Evolutionary conservation across 805 yeast species (phyloP).

Genomic region (Zygosaccharomyces bisporus): DNA sequence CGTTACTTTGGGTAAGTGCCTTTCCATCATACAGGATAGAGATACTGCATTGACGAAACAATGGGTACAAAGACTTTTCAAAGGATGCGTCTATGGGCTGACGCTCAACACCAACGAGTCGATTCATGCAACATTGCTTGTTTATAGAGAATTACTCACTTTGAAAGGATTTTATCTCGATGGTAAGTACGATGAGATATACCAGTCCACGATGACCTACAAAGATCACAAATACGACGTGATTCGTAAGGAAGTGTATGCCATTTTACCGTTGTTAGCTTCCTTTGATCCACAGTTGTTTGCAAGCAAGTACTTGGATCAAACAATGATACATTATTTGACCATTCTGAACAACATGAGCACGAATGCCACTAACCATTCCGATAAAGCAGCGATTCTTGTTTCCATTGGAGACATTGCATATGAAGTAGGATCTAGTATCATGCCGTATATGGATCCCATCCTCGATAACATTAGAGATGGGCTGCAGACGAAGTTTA

Average conservation of each 20-base stretch:
- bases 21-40: conserved; percentile 73
- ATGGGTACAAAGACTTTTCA: conserved; percentile 71
- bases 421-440: conserved; percentile 66
- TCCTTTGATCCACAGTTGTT: conserved; percentile 70
- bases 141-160: conserved; percentile 70
- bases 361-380: conserved; percentile 24
- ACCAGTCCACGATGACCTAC: conserved; percentile 67
- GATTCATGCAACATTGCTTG: conserved; percentile 83
- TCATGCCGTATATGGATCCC: conserved; percentile 84
- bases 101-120: conserved; percentile 55
- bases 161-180: conserved; percentile 70
- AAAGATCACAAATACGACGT: conserved; percentile 74
- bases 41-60: conserved; percentile 65
- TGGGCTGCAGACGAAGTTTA: conserved; percentile 52
- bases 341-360: conserved; percentile 70
- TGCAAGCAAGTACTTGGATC: conserved; percentile 75
- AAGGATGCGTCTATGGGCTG: conserved; percentile 62
- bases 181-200: conserved; percentile 69
- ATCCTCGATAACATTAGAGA: conserved; percentile 81
- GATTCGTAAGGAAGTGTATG: conserved; percentile 80
- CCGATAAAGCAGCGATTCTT: conserved; percentile 71
- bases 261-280: conserved; percentile 78
- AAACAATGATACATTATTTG: conserved; percentile 71
- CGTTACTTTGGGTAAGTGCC: conserved; percentile 68
- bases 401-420: conserved; percentile 83